Evolutionary conservation across 139 green algal species (phyloP).

Genomic region (Volvox africanus): DNA sequence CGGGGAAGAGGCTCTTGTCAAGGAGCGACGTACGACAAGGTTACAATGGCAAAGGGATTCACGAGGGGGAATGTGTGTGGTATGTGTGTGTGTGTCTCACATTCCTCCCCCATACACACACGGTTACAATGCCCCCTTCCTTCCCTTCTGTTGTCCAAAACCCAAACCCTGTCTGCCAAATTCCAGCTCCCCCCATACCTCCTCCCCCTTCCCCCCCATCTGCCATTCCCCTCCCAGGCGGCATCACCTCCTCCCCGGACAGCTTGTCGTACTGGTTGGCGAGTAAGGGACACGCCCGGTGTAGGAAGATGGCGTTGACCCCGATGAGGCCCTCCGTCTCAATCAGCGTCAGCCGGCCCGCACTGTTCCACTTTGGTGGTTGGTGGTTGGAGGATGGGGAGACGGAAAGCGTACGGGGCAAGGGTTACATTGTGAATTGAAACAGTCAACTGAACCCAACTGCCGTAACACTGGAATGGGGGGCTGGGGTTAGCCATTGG

Average conservation of each 20-base stretch:
- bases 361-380: neutral
- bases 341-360: neutral
- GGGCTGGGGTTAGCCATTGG: too few relatives aligned
- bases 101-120: too few relatives aligned
- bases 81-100: too few relatives aligned
- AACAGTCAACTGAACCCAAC: too few relatives aligned
- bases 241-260: slow-evolving; percentile 16
- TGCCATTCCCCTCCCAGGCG: too few relatives aligned
- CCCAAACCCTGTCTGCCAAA: neutral
- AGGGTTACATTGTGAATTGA: neutral
- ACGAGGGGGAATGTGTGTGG: too few relatives aligned
- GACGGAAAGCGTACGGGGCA: neutral
- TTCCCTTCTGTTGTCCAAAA: too few relatives aligned
- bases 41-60: too few relatives aligned
- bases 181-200: neutral
- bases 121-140: too few relatives aligned
- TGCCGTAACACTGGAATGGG: too few relatives aligned
- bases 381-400: neutral
- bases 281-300: slow-evolving; percentile 25
- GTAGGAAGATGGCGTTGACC: slow-evolving; percentile 55
- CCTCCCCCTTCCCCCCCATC: neutral
- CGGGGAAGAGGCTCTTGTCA: too few relatives aligned
- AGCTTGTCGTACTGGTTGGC: slow-evolving; percentile 49
- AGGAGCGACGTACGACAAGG: too few relatives aligned
- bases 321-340: slow-evolving; percentile 57